Percentiles rank a stretch among this genome's conserved stretches.
Conservation (phyloP, 2,329 filamentous ascomycete genomes). For the Fusarium nisikadoi region DNA sequence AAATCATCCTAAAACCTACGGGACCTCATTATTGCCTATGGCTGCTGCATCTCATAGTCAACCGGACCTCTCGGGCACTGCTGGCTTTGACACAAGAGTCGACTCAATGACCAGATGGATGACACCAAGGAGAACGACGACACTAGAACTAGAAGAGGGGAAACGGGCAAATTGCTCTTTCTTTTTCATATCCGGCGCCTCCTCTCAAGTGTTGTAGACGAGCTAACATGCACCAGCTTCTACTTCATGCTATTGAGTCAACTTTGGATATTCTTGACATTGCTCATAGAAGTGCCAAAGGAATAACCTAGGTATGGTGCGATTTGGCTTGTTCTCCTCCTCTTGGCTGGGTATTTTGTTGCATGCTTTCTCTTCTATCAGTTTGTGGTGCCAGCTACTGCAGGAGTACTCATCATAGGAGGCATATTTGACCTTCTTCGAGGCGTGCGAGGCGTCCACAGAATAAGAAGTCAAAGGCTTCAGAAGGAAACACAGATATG, state of each 20-base stretch:
- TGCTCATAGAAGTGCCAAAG: slow-evolving; percentile 1
- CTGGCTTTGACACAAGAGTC: slow-evolving; percentile 6
- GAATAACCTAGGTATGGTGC: neutral
- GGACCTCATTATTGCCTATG: neutral
- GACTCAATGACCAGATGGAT: slow-evolving; percentile 13
- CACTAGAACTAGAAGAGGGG: slow-evolving; percentile 11
- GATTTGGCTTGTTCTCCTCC: slow-evolving; percentile 1
- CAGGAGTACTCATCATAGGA: neutral
- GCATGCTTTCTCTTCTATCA: slow-evolving; percentile 11
- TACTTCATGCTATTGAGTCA: neutral
- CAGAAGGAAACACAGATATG: neutral
- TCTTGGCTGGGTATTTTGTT: neutral
- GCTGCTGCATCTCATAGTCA: slow-evolving; percentile 12
- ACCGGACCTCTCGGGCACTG: slow-evolving; percentile 13
- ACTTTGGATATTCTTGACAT: slow-evolving; percentile 2
- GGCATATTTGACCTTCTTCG: neutral
- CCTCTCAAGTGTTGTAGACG: neutral
- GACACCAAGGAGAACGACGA: slow-evolving; percentile 3
- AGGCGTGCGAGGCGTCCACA: neutral
- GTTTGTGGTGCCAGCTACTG: slow-evolving; percentile 2
- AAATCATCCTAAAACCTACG: neutral
- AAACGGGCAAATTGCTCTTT: neutral
- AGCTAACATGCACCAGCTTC: neutral
- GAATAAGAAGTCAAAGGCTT: neutral
- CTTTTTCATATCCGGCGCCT: neutral